Evolutionary conservation across 2,329 filamentous ascomycete species (phyloP).

Genomic region (Ampelomyces quisqualis): DNA sequence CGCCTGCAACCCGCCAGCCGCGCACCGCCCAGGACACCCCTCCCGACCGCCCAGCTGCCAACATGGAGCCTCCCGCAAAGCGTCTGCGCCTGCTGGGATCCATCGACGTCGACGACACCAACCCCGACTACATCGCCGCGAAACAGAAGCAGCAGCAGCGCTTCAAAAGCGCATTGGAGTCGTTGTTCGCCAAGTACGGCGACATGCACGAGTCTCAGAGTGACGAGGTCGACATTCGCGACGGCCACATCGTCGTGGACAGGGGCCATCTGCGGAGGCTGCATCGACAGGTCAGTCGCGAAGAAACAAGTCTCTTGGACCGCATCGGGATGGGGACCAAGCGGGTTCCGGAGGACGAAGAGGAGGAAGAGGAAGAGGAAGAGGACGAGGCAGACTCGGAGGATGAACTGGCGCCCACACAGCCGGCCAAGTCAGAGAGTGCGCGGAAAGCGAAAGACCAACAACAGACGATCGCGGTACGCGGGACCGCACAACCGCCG

Average conservation of each 20-base stretch:
- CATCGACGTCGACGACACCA: conserved; percentile 37
- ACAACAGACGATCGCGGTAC: background rate
- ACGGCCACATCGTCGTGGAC: conserved; percentile 80
- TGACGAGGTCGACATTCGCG: conserved; percentile 85
- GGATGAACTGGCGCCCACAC: conserved; percentile 36
- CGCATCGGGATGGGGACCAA: too few relatives aligned
- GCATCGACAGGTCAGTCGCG: conserved; percentile 27
- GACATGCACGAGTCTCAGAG: conserved; percentile 79
- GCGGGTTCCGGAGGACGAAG: too few relatives aligned
- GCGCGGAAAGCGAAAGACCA: conserved; percentile 1
- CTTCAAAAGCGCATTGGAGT: conserved; percentile 70
- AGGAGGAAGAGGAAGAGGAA: conserved; percentile 42
- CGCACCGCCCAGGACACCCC: conserved; percentile 8
- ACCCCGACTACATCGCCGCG: conserved; percentile 41
- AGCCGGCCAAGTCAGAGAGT: conserved; percentile 9
- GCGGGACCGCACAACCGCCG: background rate
- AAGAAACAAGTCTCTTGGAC: conserved; percentile 24
- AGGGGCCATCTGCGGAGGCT: conserved; percentile 79
- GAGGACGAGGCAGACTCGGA: conserved; percentile 19
- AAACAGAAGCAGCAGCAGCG: conserved; percentile 43
- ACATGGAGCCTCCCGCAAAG: conserved; percentile 63
- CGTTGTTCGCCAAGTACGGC: conserved; percentile 86
- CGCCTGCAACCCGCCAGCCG: too few relatives aligned
- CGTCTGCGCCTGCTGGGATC: conserved; percentile 55
- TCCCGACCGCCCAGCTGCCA: conserved; percentile 3